Evolutionary conservation across 1,139 yeast species (phyloP).

Genomic region (Zygosaccharomyces sapae): DNA sequence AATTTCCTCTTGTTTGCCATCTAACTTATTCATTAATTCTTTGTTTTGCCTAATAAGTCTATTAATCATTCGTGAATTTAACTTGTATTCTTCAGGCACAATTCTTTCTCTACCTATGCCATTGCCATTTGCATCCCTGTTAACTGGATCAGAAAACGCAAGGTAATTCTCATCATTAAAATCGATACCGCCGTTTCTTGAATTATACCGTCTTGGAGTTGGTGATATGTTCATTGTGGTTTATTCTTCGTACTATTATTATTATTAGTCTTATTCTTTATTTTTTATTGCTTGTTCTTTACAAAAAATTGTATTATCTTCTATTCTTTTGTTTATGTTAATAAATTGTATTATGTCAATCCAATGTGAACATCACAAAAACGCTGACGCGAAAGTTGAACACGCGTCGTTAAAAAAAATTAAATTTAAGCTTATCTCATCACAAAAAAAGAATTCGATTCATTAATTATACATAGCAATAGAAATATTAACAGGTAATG

Average conservation of each 20-base stretch:
- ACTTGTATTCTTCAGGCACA: constrained; percentile 27
- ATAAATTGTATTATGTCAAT: not conserved
- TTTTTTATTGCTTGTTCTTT: not conserved
- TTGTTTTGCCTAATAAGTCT: constrained; percentile 26
- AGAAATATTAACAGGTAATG: not conserved
- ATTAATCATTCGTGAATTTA: constrained; percentile 28
- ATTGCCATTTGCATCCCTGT: constrained; percentile 4
- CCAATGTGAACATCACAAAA: constrained; percentile 9
- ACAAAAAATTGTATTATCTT: too few species aligned
- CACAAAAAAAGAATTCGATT: not conserved
- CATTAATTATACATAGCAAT: not conserved
- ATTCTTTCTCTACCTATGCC: constrained; percentile 18
- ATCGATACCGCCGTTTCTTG: constrained; percentile 9
- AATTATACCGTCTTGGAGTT: constrained; percentile 23
- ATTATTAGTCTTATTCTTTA: not conserved
- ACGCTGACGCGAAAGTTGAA: constrained; percentile 1
- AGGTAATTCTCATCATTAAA: constrained; percentile 8
- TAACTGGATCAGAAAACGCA: constrained; percentile 12
- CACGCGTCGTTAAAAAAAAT: not conserved
- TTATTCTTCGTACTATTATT: not conserved
- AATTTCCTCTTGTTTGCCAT: constrained; percentile 26
- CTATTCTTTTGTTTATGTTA: not conserved
- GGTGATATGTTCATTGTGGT: constrained; percentile 24
- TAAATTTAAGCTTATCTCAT: not conserved
- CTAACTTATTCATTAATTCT: constrained; percentile 23